phyloP scores from a whole-genome alignment of 495 filamentous ascomycete species.

The Xylaria venustula region DNA sequence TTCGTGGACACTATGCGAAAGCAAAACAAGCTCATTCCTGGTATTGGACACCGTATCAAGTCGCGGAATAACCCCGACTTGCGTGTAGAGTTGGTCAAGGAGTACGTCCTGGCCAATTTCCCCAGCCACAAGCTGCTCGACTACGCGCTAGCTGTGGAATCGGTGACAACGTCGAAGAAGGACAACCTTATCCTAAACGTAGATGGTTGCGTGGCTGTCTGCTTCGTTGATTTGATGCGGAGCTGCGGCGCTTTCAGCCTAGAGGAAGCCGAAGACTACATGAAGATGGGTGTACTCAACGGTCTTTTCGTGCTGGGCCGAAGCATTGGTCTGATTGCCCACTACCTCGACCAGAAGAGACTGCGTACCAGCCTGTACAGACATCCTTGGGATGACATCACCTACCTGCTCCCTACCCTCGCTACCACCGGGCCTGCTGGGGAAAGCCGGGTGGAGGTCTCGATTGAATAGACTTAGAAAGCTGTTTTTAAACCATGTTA shows the following conservation, averaged over 20 bases:
- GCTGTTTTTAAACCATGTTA: slow-evolving; percentile 2
- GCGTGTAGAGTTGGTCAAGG: slow-evolving; percentile 98
- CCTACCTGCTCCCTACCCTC: slow-evolving; percentile 87
- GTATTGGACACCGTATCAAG: slow-evolving; percentile 99
- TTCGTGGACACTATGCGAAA: slow-evolving; percentile 99
- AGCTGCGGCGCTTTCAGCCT: slow-evolving; percentile 93
- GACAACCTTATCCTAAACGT: slow-evolving; percentile 99
- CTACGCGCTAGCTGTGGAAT: slow-evolving; percentile 96
- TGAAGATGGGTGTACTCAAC: slow-evolving; percentile 95
- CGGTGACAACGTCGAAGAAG: slow-evolving; percentile 98
- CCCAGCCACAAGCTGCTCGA: slow-evolving; percentile 94
- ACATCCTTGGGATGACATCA: slow-evolving; percentile 98
- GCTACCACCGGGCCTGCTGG: slow-evolving; percentile 68
- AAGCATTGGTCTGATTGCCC: slow-evolving; percentile 96
- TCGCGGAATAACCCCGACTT: slow-evolving; percentile 99
- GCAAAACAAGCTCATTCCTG: slow-evolving; percentile 99
- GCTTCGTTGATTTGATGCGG: slow-evolving; percentile 96
- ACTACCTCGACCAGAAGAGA: slow-evolving; percentile 99
- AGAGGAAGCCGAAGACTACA: slow-evolving; percentile 81
- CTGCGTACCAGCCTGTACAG: slow-evolving; percentile 96
- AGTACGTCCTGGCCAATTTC: slow-evolving; percentile 97
- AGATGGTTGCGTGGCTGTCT: slow-evolving; percentile 95
- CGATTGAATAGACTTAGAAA: slow-evolving; percentile 43
- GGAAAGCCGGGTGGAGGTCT: slow-evolving; percentile 91
- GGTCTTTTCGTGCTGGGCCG: slow-evolving; percentile 97